Base-by-base conservation (phyloP, 2,329 filamentous ascomycete genomes). In the Alternaria novae-zelandiae region DNA sequence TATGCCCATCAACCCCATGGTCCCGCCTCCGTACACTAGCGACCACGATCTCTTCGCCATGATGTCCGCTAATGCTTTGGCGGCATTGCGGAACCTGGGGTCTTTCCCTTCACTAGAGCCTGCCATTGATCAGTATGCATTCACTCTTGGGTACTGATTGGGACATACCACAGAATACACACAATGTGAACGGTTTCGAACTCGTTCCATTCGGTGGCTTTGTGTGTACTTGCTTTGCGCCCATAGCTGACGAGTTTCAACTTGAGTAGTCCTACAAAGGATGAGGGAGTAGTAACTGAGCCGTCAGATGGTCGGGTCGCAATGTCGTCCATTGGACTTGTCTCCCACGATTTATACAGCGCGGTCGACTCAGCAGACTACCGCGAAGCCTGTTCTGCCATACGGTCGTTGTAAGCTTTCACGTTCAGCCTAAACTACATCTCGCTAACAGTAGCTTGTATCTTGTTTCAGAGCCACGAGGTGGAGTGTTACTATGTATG, bases 21-120 rank as follows among this genome's bases (percentile, higher is more conserved):
- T 47, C 15, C 58, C 58, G n/a, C 58, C 58, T 7, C 58, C 58
- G 32, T 61, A 61, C 13, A 59, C 28, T 8, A 59, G n/a, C 25
- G 23, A 50, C 47, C 47, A 50, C 8, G 47, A 50, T 30, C 23
- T 50, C 0, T 17, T 41, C 36, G 36, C 36, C n/a, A 41, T 41
- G 36, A 41, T 41, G 4, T 41, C 36, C 36, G 36, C 36, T 41
- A 41, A n/a, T 8, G 36, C 15, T 41, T 17, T 41, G 36, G 36
- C 36, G 5, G 36, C 36, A 41, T 41, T 9, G 36, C 36, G 36
- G 9, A 41, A 41, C n/a, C n/a, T 41, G 36, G 36, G 36, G 17
- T 41, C 36, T 41, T 41, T 41, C 5, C 36, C 36, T 2, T 41
- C 36, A 41, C 15, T 41, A 17, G 36, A 41, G n/a, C 36, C 36